A percentile compares a stretch with the other conserved stretches of the same genome.
Evolutionary conservation across 176 grass and related monocot genomes (phyloP).

Genomic region (Eleusine coracana): DNA sequence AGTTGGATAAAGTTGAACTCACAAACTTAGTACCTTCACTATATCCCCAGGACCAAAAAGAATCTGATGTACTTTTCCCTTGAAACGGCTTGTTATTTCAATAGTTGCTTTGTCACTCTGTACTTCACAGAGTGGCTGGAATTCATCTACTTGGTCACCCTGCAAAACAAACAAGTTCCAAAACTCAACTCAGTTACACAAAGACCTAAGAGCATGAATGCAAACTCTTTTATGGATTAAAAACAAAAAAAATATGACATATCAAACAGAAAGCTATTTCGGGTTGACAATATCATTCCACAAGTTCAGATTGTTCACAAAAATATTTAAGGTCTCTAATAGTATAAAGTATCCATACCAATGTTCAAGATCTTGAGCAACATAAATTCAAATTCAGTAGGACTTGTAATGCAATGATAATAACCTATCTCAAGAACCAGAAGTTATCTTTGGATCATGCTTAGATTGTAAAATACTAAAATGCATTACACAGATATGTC

Average conservation of each 20-base stretch:
- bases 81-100: constrained; percentile 94
- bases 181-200: constrained; percentile 9
- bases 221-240: not conserved
- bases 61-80: constrained; percentile 87
- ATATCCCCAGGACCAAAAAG: constrained; percentile 75
- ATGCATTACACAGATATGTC: not conserved
- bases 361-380: not conserved
- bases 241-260: not conserved
- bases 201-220: not conserved
- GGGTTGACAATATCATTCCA: not conserved
- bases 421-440: not conserved
- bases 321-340: not conserved
- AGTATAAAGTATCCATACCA: not conserved
- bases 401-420: not conserved
- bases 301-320: constrained; percentile 5
- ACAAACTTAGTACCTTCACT: constrained; percentile 63
- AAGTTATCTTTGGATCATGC: not conserved
- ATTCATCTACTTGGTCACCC: constrained; percentile 96
- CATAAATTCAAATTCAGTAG: not conserved
- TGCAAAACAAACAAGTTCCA: constrained; percentile 31
- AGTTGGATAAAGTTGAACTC: not conserved
- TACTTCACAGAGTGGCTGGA: constrained; percentile 87
- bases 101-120: constrained; percentile 99
- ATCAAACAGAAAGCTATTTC: not conserved
- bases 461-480: not conserved